These are phyloP conservation scores for Hagleromyces aurorensis DNA, from an alignment of 805 yeast genomes.

Conservation along the genomic window DNA sequence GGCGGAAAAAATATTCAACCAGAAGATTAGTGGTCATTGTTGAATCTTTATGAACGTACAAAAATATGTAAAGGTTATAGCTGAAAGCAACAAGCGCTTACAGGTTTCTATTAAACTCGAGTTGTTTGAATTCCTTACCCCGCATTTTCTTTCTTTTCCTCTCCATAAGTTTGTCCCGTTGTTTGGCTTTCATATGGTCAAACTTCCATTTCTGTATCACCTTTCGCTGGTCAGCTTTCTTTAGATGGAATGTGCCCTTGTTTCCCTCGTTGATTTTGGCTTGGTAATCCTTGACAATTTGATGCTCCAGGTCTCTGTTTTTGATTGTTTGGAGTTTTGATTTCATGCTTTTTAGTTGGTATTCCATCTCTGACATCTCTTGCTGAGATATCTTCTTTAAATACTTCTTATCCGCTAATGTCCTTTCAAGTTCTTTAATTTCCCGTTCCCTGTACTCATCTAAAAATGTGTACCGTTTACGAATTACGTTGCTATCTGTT, in stretches of 20 bases:
- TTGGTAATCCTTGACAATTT: slow-evolving; percentile 56
- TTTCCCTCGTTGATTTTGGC: slow-evolving; percentile 44
- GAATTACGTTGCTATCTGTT: slow-evolving; percentile 54
- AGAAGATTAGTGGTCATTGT: slow-evolving; percentile 1
- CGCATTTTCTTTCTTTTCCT: slow-evolving; percentile 79
- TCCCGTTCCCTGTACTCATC: slow-evolving; percentile 81
- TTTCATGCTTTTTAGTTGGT: slow-evolving; percentile 52
- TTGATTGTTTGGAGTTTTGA: slow-evolving; percentile 61
- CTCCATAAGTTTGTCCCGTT: slow-evolving; percentile 76
- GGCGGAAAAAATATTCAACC: slow-evolving; percentile 19
- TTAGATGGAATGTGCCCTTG: slow-evolving; percentile 48
- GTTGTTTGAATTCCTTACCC: slow-evolving; percentile 66
- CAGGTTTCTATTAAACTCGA: slow-evolving; percentile 34
- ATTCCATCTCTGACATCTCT: slow-evolving; percentile 47
- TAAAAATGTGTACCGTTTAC: slow-evolving; percentile 76
- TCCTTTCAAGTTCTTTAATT: slow-evolving; percentile 46
- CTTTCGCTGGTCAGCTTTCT: slow-evolving; percentile 63
- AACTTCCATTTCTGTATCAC: slow-evolving; percentile 71
- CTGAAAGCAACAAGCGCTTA: no score
- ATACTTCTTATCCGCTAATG: slow-evolving; percentile 48
- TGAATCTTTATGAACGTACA: slow-evolving; percentile 1
- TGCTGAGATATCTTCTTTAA: slow-evolving; percentile 33
- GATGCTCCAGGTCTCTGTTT: slow-evolving; percentile 65
- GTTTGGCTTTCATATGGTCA: slow-evolving; percentile 61
- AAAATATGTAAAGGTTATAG: slow-evolving; percentile 1